Percentiles rank a stretch among this genome's conserved stretches.
These are phyloP conservation scores for Hordeum pubiflorum DNA, from an alignment of 202 grass and related monocot species.

Conservation along the genomic window DNA sequence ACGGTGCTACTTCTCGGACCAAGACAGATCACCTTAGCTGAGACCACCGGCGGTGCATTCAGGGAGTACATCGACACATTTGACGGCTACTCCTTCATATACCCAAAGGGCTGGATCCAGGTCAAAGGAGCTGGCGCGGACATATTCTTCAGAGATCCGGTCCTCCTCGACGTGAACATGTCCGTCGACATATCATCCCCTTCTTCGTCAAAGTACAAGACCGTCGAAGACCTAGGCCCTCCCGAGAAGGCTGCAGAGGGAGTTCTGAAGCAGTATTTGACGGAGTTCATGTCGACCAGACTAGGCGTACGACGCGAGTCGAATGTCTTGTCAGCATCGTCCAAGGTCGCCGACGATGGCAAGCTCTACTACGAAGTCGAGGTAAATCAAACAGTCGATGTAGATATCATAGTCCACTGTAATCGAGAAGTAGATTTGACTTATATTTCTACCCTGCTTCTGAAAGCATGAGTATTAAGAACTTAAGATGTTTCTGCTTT, in stretches of 20 bases:
- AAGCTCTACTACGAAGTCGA: conserved; percentile 84
- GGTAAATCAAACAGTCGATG: conserved; percentile 15
- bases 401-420: not conserved
- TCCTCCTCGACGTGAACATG: conserved; percentile 71
- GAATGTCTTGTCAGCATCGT: conserved; percentile 49
- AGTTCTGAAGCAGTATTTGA: conserved; percentile 72
- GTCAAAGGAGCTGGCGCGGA: conserved; percentile 64
- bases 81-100: conserved; percentile 71
- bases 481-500: not conserved
- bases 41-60: conserved; percentile 44
- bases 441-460: not conserved
- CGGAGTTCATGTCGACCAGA: conserved; percentile 80
- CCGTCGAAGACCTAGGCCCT: conserved; percentile 54
- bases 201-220: conserved; percentile 58
- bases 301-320: conserved; percentile 66
- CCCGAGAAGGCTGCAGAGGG: conserved; percentile 55
- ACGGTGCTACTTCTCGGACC: conserved; percentile 33
- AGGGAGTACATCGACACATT: conserved; percentile 76
- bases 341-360: conserved; percentile 62
- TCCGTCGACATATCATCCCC: conserved; percentile 86
- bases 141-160: conserved; percentile 63
- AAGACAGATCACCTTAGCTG: conserved; percentile 34
- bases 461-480: not conserved
- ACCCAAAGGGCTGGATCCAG: conserved; percentile 76
- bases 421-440: not conserved